phyloP scores from a whole-genome alignment of 2,329 filamentous ascomycete species.

The Colletotrichum navitas region DNA sequence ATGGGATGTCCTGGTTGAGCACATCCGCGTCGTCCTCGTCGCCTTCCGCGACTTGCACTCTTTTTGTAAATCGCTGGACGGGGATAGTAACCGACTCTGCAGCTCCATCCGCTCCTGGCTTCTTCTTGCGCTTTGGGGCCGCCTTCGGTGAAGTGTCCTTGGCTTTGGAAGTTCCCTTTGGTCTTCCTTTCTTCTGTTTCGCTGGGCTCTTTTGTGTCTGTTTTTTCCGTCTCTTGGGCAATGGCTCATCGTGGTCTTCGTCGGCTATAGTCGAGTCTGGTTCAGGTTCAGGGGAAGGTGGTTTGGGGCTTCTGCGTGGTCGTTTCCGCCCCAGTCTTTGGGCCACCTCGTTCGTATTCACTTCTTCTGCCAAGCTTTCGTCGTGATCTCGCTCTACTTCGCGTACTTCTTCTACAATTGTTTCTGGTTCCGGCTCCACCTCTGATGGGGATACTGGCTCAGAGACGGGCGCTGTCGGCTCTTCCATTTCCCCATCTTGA shows the following conservation, averaged over 20 bases:
- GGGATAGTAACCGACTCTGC: slow-evolving; percentile 62
- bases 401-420: slow-evolving; percentile 13
- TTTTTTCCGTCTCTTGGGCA: slow-evolving; percentile 55
- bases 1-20: slow-evolving; percentile 65
- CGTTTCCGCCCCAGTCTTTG: slow-evolving; percentile 58
- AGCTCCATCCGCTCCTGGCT: slow-evolving; percentile 29
- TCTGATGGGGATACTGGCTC: slow-evolving; percentile 8
- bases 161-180: slow-evolving; percentile 39
- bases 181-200: slow-evolving; percentile 54
- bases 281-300: slow-evolving; percentile 60
- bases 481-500: background rate
- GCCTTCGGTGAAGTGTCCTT: slow-evolving; percentile 44
- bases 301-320: slow-evolving; percentile 52
- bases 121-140: slow-evolving; percentile 43
- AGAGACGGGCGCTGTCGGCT: background rate
- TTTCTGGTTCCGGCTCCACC: slow-evolving; percentile 6
- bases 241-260: slow-evolving; percentile 46
- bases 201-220: slow-evolving; percentile 55
- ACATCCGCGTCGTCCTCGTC: slow-evolving; percentile 59
- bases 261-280: slow-evolving; percentile 53
- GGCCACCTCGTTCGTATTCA: slow-evolving; percentile 59
- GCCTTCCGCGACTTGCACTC: slow-evolving; percentile 55
- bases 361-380: slow-evolving; percentile 57
- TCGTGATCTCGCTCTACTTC: slow-evolving; percentile 19
- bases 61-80: slow-evolving; percentile 71